phyloP scores from a whole-genome alignment of 2,329 filamentous ascomycete species.

The Colletotrichum cereale region DNA sequence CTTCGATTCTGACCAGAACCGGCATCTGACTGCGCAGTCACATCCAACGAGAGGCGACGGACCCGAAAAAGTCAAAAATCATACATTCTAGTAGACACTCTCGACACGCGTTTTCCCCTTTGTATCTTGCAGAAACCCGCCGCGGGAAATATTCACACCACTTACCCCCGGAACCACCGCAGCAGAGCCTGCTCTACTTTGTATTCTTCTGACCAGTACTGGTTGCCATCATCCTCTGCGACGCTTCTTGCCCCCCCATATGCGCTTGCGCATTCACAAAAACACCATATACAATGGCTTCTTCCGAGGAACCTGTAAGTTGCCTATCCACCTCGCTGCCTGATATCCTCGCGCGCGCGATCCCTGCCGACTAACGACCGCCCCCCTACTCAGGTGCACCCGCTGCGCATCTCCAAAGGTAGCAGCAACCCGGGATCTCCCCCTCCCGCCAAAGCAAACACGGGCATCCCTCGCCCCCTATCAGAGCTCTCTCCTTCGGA shows the following conservation, averaged over 20 bases:
- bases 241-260: slow-evolving; percentile 12
- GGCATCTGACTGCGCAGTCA: slow-evolving; percentile 27
- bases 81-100: slow-evolving; percentile 38
- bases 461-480: slow-evolving; percentile 77
- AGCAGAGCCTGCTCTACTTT: slow-evolving; percentile 23
- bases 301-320: slow-evolving; percentile 41
- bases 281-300: slow-evolving; percentile 38
- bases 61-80: slow-evolving; percentile 20
- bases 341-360: background rate
- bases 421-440: slow-evolving; percentile 63
- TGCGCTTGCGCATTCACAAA: slow-evolving; percentile 26
- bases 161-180: slow-evolving; percentile 5
- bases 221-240: slow-evolving; percentile 15
- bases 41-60: slow-evolving; percentile 15
- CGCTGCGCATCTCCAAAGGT: slow-evolving; percentile 83
- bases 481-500: slow-evolving; percentile 91
- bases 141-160: slow-evolving; percentile 5
- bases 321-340: background rate
- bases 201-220: slow-evolving; percentile 23
- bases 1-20: slow-evolving; percentile 27
- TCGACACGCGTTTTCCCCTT: slow-evolving; percentile 32
- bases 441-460: slow-evolving; percentile 74
- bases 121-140: slow-evolving; percentile 27
- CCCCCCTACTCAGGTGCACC: slow-evolving; percentile 70
- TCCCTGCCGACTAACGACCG: slow-evolving; percentile 4